These are phyloP conservation scores for Alternaria dauci DNA, from an alignment of 2,329 filamentous ascomycete genomes.

Conservation along the genomic window DNA sequence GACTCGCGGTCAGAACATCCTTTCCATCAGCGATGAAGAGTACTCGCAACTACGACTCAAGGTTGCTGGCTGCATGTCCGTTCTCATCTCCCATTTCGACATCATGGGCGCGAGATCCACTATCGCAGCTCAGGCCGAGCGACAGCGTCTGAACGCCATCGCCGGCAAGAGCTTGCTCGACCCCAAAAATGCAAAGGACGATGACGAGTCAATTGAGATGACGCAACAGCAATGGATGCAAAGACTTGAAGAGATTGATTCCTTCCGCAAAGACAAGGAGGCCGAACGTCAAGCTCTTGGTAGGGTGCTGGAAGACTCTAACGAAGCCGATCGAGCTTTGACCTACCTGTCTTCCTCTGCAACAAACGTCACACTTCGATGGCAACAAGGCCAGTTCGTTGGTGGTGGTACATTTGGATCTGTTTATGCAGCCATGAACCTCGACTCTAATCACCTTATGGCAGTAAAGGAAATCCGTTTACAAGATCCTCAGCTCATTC, in stretches of 20 bases:
- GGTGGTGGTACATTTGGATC: slow-evolving; percentile 97
- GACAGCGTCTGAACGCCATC: slow-evolving; percentile 82
- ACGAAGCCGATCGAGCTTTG: slow-evolving; percentile 93
- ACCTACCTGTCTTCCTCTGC: slow-evolving; percentile 93
- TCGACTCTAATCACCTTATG: slow-evolving; percentile 96
- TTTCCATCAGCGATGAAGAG: slow-evolving; percentile 88
- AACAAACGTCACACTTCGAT: slow-evolving; percentile 93
- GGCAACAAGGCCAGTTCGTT: slow-evolving; percentile 99
- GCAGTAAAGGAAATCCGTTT: slow-evolving; percentile 98
- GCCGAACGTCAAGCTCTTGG: slow-evolving; percentile 87
- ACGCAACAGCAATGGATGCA: slow-evolving; percentile 79
- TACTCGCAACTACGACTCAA: slow-evolving; percentile 84
- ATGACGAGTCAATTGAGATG: slow-evolving; percentile 81
- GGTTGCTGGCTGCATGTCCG: slow-evolving; percentile 95
- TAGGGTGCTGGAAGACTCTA: slow-evolving; percentile 89
- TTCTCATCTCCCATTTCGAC: slow-evolving; percentile 97
- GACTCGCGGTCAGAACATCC: slow-evolving; percentile 90
- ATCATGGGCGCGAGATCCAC: slow-evolving; percentile 97
- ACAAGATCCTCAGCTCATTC: slow-evolving; percentile 95
- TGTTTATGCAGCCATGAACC: slow-evolving; percentile 95
- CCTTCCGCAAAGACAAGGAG: slow-evolving; percentile 78
- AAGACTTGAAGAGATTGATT: slow-evolving; percentile 79
- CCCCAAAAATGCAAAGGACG: slow-evolving; percentile 75
- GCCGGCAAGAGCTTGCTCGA: slow-evolving; percentile 80
- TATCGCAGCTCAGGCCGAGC: slow-evolving; percentile 91